phyloP scores from a whole-genome alignment of 1,284 basidiomycete genomes.

The Boletus subluridellus region DNA sequence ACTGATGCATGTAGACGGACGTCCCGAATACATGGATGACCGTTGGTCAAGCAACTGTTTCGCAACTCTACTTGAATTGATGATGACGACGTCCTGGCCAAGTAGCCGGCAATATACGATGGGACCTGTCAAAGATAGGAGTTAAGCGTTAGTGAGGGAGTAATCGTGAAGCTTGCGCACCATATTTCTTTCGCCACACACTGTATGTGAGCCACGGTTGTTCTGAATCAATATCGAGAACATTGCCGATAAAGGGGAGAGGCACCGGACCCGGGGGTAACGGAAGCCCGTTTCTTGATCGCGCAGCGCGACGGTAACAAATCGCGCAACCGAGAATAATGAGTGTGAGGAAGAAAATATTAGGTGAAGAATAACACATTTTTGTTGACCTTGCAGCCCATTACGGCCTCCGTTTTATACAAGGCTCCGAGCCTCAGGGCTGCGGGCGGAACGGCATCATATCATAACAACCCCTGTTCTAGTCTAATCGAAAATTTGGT shows the following conservation, averaged over 20 bases:
- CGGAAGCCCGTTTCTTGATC: conserved; percentile 13
- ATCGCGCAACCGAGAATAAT: conserved; percentile 16
- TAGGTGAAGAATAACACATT: conserved; percentile 16
- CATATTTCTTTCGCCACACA: conserved; percentile 29
- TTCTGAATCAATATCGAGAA: conserved; percentile 42
- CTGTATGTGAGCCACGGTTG: conserved; percentile 41
- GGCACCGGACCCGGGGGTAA: conserved; percentile 36
- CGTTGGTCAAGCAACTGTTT: conserved; percentile 31
- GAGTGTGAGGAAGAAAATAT: conserved; percentile 11
- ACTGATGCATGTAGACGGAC: conserved; percentile 21
- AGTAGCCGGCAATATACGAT: conserved; percentile 29
- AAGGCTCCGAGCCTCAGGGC: background rate
- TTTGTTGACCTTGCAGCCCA: background rate
- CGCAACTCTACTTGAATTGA: conserved; percentile 30
- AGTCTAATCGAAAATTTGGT: background rate
- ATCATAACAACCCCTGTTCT: conserved; percentile 18
- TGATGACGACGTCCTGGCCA: conserved; percentile 27
- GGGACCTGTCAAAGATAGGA: conserved; percentile 19
- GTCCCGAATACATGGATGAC: conserved; percentile 31
- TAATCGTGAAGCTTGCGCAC: conserved; percentile 4
- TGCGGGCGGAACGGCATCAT: conserved; percentile 3
- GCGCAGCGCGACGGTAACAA: conserved; percentile 5
- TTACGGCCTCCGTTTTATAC: conserved; percentile 22
- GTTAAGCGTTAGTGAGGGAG: background rate
- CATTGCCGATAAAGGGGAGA: conserved; percentile 39